Percentiles rank a stretch among this genome's conserved stretches.
Conservation (phyloP, 179 eudicot species). For the Silene noctiflora region DNA sequence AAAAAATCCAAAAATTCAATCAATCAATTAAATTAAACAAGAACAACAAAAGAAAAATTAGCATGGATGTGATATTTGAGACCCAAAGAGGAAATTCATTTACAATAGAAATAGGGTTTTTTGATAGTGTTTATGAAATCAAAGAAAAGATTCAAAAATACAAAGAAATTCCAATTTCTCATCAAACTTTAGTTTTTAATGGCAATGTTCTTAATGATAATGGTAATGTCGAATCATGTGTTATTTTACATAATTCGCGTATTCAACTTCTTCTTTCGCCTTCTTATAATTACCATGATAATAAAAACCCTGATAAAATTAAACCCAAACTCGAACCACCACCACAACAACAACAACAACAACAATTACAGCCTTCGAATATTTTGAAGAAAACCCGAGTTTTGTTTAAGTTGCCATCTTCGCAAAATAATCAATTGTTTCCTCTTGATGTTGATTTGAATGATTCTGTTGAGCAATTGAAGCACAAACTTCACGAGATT, state of each 20-base stretch:
- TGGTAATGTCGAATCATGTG: slow-evolving; percentile 40
- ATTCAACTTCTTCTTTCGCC: slow-evolving; percentile 29
- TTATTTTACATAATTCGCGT: slow-evolving; percentile 40
- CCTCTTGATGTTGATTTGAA: slow-evolving; percentile 37
- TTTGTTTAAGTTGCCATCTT: slow-evolving; percentile 32
- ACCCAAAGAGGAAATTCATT: slow-evolving; percentile 38
- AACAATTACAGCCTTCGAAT: neutral
- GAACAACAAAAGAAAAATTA: neutral
- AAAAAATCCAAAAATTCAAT: neutral
- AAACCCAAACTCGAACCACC: slow-evolving; percentile 14
- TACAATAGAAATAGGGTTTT: slow-evolving; percentile 60
- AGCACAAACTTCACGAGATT: slow-evolving; percentile 44
- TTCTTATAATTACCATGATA: neutral
- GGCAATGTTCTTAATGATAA: slow-evolving; percentile 51
- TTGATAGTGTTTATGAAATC: slow-evolving; percentile 60
- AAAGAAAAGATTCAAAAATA: slow-evolving; percentile 61
- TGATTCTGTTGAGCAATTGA: slow-evolving; percentile 40
- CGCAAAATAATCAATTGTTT: slow-evolving; percentile 15
- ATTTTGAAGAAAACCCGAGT: slow-evolving; percentile 32
- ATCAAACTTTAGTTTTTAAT: slow-evolving; percentile 58
- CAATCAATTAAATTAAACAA: neutral
- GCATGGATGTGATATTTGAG: slow-evolving; percentile 58
- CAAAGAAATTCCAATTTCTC: slow-evolving; percentile 42
- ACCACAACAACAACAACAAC: neutral
- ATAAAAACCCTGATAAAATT: slow-evolving; percentile 9